A percentile compares a stretch with the other conserved stretches of the same genome.
These are phyloP conservation scores for Simmondsia chinensis DNA, from an alignment of 148 eudicot genomes.

Conservation along the genomic window DNA sequence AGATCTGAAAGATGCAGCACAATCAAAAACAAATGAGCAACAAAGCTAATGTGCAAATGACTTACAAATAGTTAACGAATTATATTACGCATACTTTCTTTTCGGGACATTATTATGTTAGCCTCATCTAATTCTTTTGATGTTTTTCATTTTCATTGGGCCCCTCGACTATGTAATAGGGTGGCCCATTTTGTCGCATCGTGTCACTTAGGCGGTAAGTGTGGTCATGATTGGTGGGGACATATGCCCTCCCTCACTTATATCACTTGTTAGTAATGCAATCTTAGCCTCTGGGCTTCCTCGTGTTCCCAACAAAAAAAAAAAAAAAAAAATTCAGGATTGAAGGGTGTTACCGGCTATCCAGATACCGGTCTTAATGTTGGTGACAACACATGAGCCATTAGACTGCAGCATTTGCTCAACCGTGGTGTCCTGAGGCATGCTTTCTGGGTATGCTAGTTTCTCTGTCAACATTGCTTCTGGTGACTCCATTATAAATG, in stretches of 20 bases:
- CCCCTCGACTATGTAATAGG: too few species aligned
- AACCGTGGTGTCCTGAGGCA: constrained; percentile 18
- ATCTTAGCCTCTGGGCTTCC: not conserved
- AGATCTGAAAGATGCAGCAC: constrained; percentile 44
- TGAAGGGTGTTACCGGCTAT: constrained; percentile 56
- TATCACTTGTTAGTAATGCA: not conserved
- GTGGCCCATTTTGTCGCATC: too few species aligned
- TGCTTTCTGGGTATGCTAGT: constrained; percentile 32
- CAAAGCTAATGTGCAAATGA: too few species aligned
- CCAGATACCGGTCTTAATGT: constrained; percentile 89
- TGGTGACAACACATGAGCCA: constrained; percentile 55
- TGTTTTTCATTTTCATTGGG: too few species aligned
- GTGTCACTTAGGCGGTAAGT: not conserved
- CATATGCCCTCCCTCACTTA: not conserved
- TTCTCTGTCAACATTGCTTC: constrained; percentile 69
- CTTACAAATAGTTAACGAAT: too few species aligned
- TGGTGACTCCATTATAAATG: constrained; percentile 60
- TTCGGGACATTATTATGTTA: too few species aligned
- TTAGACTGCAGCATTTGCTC: constrained; percentile 37
- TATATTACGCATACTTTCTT: too few species aligned
- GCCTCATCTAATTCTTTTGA: too few species aligned
- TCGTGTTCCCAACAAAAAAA: not conserved
- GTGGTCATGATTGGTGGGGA: not conserved
- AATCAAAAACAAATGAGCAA: not conserved
- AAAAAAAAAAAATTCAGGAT: not conserved